phyloP scores from a whole-genome alignment of 2,329 filamentous ascomycete genomes.

The Xylaria sp. region DNA sequence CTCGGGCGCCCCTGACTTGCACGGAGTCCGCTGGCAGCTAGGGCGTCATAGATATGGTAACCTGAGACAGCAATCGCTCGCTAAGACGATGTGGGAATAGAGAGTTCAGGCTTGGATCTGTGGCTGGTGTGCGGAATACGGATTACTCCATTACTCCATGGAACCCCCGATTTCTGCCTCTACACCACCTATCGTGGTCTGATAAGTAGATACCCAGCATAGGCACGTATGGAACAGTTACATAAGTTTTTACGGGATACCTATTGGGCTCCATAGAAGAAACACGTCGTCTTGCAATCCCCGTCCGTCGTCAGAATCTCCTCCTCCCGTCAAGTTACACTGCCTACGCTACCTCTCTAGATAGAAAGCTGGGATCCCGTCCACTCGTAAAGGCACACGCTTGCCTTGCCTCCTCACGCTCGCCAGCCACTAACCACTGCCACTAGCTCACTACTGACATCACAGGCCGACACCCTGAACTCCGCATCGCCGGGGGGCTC shows the following conservation, averaged over 20 bases:
- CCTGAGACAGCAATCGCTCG: background rate
- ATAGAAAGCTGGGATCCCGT: background rate
- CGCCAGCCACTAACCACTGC: background rate
- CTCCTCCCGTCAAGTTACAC: background rate
- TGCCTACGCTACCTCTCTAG: background rate
- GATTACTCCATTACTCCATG: background rate
- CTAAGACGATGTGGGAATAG: background rate
- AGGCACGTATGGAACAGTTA: background rate
- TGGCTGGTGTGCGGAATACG: background rate
- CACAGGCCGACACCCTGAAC: background rate
- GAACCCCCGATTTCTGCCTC: background rate
- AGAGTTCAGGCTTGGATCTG: background rate
- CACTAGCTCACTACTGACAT: background rate
- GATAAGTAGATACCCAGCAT: background rate
- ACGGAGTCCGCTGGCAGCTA: too few relatives aligned
- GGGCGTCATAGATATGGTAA: too few relatives aligned
- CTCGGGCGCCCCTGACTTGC: too few relatives aligned
- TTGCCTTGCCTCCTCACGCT: background rate
- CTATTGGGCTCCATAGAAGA: background rate
- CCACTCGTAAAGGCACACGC: background rate
- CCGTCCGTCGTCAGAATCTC: background rate
- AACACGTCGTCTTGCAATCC: background rate
- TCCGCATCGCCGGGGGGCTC: conserved; percentile 1
- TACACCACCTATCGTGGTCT: background rate
- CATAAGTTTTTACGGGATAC: background rate